Evolutionary conservation across 495 filamentous ascomycete species (phyloP).

Genomic region (Tuber calosporum): DNA sequence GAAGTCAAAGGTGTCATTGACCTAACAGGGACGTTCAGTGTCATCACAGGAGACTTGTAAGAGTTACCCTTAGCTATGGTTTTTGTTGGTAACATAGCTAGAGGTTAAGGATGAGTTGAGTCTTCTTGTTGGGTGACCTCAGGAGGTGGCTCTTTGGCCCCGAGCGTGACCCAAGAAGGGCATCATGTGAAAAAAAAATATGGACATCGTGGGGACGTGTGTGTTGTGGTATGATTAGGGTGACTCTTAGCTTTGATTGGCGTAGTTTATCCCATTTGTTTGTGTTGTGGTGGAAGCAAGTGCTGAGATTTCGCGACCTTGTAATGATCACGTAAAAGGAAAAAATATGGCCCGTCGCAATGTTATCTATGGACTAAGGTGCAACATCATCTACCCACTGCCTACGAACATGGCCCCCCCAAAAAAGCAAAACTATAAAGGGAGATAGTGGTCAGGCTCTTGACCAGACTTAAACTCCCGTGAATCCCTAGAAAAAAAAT

Average conservation of each 20-base stretch:
- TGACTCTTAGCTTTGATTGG: not conserved
- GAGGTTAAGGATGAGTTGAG: not conserved
- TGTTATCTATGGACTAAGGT: not conserved
- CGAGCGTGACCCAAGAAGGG: not conserved
- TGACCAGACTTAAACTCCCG: not conserved
- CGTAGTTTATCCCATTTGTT: not conserved
- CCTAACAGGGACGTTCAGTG: not conserved
- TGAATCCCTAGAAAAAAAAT: not conserved
- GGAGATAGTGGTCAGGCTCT: not conserved
- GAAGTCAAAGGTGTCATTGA: not conserved
- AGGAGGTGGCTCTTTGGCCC: not conserved
- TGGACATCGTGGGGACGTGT: not conserved
- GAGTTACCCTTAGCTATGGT: not conserved
- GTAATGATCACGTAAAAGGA: not conserved
- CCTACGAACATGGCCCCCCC: not conserved
- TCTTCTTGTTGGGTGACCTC: not conserved
- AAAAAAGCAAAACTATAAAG: not conserved
- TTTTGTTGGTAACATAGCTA: not conserved
- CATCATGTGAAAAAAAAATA: not conserved
- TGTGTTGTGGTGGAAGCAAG: not conserved
- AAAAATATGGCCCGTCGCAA: not conserved
- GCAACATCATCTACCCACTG: not conserved
- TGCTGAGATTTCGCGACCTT: not conserved
- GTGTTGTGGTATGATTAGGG: not conserved
- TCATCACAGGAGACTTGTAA: not conserved